Conservation (phyloP, 768 basidiomycete species). For the Pholiota microspora region DNA sequence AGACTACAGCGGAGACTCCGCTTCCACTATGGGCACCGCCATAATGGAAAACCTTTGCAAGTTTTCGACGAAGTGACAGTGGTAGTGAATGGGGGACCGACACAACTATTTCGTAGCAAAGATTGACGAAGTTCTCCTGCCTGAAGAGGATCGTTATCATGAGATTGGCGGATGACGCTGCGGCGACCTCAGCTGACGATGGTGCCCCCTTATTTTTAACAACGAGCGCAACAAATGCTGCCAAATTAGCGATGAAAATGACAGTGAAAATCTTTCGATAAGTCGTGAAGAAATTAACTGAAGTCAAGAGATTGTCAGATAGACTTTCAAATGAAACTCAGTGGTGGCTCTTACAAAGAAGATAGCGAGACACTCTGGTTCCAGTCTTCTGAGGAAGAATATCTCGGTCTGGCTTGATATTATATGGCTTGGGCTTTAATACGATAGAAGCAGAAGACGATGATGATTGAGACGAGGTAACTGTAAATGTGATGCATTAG, state of each 20-base stretch:
- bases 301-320: background rate
- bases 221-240: constrained; percentile 40
- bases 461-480: constrained; percentile 12
- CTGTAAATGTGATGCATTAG: background rate
- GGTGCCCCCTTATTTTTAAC: constrained; percentile 32
- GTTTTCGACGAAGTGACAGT: constrained; percentile 40
- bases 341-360: constrained; percentile 32
- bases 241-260: constrained; percentile 50
- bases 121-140: constrained; percentile 53
- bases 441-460: constrained; percentile 19
- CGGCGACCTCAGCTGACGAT: constrained; percentile 35
- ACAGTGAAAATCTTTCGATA: constrained; percentile 56
- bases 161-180: constrained; percentile 41
- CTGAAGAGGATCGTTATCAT: constrained; percentile 41
- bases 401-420: constrained; percentile 27
- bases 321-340: constrained; percentile 23
- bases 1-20: constrained; percentile 49
- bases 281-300: constrained; percentile 32
- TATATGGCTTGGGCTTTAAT: constrained; percentile 21
- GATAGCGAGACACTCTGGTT: constrained; percentile 8
- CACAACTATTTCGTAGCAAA: constrained; percentile 46
- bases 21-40: constrained; percentile 56
- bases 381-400: constrained; percentile 18
- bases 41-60: constrained; percentile 52
- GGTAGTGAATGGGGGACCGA: constrained; percentile 35